Evolutionary conservation across 192 early-diverging fungal species (phyloP), one percentile per base, ranked within the genome.

Genomic region (Umbelopsis sp.): DNA sequence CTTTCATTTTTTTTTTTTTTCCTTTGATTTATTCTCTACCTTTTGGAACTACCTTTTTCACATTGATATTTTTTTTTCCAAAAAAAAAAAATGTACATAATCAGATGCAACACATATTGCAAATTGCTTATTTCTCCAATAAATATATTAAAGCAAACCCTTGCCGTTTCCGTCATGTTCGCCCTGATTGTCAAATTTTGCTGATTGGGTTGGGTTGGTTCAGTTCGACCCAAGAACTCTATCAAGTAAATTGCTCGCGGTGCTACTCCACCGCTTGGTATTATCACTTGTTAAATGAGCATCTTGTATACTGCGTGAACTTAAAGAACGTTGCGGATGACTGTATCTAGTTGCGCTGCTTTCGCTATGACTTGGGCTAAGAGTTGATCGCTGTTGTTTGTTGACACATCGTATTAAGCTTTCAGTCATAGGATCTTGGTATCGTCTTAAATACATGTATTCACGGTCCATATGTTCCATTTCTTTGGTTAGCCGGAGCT

Each of bases 361-460:
- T 25, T 25, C 27, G 11, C 23, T 33, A 35, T 13, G 55, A 30
- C 13, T 16, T 10, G 33, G 27, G 55, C 55, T 61, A n/a, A 16
- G 3, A 11, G 30, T 30, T 18, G 55, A 61, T 61, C 7, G 51
- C 22, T 75, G 25, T 23, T 66, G n/a, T 16, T 58, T 66, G 12
- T 67, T 18, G 3, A 71, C 35, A 45, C 67, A 72, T 1, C 82
- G 65, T n/a, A 68, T 41, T 23, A 84, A 65, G 47, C 81, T 82
- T 12, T 78, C 75, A 15, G 64, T 64, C 75, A 84, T 80, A 21
- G 83, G 83, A 71, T 84, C 75, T 41, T 77, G 48, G 47, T 70
- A 79, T 23, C 68, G 47, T 51, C 49, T 65, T 46, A 82, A 50
- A 33, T 66, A 74, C 16, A 48, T 64, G 37, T 84, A 80, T 65